Evolutionary conservation across 768 basidiomycete species (phyloP).

Genomic region (Lentinus brumalis): DNA sequence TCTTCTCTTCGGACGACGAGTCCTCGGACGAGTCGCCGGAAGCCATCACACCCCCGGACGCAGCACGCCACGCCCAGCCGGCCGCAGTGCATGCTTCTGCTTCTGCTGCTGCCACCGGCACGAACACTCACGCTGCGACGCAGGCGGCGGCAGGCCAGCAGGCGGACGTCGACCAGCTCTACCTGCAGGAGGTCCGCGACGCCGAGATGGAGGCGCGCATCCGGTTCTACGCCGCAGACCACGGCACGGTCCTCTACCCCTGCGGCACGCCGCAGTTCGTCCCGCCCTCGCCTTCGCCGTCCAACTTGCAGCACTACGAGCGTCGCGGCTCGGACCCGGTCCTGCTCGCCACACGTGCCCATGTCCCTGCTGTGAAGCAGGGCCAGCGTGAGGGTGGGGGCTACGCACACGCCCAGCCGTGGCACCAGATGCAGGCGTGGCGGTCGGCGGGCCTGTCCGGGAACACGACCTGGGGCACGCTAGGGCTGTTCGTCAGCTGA

Average conservation of each 20-base stretch:
- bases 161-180: no score
- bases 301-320: background rate
- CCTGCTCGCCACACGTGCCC: background rate
- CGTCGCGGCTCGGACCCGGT: background rate
- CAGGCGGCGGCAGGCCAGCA: no score
- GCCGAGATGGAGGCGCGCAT: constrained; percentile 5
- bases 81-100: background rate
- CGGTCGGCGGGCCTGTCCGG: background rate
- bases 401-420: background rate
- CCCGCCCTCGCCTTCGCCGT: constrained; percentile 9
- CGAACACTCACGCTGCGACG: no score
- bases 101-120: background rate
- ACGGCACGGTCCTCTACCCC: background rate
- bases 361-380: background rate
- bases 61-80: background rate
- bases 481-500: constrained; percentile 7
- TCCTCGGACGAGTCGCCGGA: constrained; percentile 1
- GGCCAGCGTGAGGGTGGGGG: no score
- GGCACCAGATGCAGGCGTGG: constrained; percentile 1
- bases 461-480: constrained; percentile 1
- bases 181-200: background rate
- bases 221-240: constrained; percentile 10
- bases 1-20: constrained; percentile 5
- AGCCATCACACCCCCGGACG: background rate
- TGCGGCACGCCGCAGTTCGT: constrained; percentile 11